A percentile compares a stretch with the other conserved stretches of the same genome.
Evolutionary conservation across 768 basidiomycete genomes (phyloP).

Genomic region (Boletus eberwhitei): DNA sequence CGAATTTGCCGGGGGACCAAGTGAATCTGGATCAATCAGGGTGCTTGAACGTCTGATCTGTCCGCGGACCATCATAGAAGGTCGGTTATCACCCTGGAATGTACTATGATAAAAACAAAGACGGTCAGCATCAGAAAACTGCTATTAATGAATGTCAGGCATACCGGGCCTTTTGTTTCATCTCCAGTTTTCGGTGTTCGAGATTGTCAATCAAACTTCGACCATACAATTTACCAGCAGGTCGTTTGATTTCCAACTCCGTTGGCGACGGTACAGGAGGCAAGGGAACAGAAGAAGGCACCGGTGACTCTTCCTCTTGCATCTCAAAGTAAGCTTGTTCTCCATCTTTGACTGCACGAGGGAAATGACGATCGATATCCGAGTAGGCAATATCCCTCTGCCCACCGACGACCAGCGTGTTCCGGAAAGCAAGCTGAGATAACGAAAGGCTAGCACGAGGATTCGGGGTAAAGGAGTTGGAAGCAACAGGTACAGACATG

Average conservation of each 20-base stretch:
- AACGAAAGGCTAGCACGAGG: constrained; percentile 68
- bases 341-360: constrained; percentile 74
- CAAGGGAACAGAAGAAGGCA: constrained; percentile 28
- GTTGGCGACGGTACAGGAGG: constrained; percentile 30
- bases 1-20: constrained; percentile 47
- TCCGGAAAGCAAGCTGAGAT: constrained; percentile 85
- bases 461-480: constrained; percentile 76
- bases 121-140: constrained; percentile 2
- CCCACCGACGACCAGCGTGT: constrained; percentile 69
- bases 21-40: constrained; percentile 66
- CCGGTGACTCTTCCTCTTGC: constrained; percentile 36
- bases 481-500: constrained; percentile 40
- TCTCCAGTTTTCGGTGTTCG: constrained; percentile 75
- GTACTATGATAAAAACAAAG: constrained; percentile 46
- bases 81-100: constrained; percentile 83
- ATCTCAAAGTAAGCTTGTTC: constrained; percentile 61
- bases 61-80: constrained; percentile 88
- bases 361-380: constrained; percentile 60
- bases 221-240: constrained; percentile 81
- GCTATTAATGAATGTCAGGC: constrained; percentile 13
- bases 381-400: constrained; percentile 58
- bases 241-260: constrained; percentile 40
- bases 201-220: constrained; percentile 89
- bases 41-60: constrained; percentile 55
- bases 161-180: constrained; percentile 83